Evolutionary conservation across 495 filamentous ascomycete species (phyloP).

Genomic region (Penicillium pancosmium): DNA sequence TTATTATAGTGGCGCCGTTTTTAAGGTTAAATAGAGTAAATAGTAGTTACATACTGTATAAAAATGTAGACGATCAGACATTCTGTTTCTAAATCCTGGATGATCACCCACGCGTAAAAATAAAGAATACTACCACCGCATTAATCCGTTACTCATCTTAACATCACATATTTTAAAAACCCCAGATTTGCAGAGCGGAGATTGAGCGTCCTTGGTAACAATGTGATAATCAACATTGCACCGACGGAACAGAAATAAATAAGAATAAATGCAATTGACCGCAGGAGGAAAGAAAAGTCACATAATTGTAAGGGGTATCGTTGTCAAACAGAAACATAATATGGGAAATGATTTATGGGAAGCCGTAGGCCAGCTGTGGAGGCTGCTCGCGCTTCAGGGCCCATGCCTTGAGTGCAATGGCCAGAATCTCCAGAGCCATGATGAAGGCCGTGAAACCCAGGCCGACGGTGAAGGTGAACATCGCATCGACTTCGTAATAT

Average conservation of each 20-base stretch:
- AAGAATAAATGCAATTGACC: neutral
- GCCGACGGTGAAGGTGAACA: constrained; percentile 92
- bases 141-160: constrained; percentile 15
- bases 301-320: constrained; percentile 26
- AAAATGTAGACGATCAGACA: too few species aligned
- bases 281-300: constrained; percentile 10
- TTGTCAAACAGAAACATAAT: constrained; percentile 23
- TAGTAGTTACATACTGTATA: too few species aligned
- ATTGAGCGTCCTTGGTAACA: neutral
- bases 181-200: neutral
- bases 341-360: constrained; percentile 19
- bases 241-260: neutral
- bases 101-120: neutral
- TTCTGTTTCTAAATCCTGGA: neutral
- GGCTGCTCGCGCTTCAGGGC: constrained; percentile 64
- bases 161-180: constrained; percentile 4
- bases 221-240: too few species aligned
- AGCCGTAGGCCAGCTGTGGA: constrained; percentile 28
- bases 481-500: constrained; percentile 69
- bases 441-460: constrained; percentile 82
- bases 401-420: constrained; percentile 91
- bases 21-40: neutral
- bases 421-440: constrained; percentile 80
- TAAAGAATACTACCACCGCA: constrained; percentile 16
- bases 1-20: neutral